A percentile compares a stretch with the other conserved stretches of the same genome.
Conservation (phyloP, 2,329 filamentous ascomycete species). For the Penicillium sp. region DNA sequence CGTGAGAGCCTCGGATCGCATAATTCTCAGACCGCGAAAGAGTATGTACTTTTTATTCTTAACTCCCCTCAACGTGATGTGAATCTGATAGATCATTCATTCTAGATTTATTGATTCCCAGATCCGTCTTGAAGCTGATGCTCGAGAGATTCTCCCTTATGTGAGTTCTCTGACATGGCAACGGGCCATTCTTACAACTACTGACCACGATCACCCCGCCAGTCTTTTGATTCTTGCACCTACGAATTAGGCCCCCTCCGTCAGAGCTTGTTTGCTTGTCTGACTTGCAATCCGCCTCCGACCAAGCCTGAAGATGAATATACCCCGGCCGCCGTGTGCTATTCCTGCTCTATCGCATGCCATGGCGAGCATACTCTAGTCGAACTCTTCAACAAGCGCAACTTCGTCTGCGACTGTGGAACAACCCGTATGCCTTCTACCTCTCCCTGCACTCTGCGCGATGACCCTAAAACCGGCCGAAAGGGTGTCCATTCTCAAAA, state of each 20-base stretch:
- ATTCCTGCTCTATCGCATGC: slow-evolving; percentile 92
- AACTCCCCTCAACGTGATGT: not conserved
- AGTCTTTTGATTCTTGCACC: slow-evolving; percentile 94
- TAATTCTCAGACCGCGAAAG: slow-evolving; percentile 65
- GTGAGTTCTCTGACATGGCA: slow-evolving; percentile 45
- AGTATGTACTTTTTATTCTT: slow-evolving; percentile 42
- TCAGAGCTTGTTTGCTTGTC: slow-evolving; percentile 83
- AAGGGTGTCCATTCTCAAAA: slow-evolving; percentile 76
- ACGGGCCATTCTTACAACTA: not conserved
- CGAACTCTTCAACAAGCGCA: slow-evolving; percentile 90
- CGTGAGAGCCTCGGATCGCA: slow-evolving; percentile 45
- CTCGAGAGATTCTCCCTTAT: slow-evolving; percentile 89
- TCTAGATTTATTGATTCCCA: slow-evolving; percentile 79
- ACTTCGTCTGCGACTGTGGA: slow-evolving; percentile 95
- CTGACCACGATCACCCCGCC: slow-evolving; percentile 2
- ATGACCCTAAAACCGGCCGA: slow-evolving; percentile 64
- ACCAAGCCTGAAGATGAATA: slow-evolving; percentile 56
- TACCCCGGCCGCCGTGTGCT: slow-evolving; percentile 79
- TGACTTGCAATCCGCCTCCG: slow-evolving; percentile 86
- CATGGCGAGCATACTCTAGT: slow-evolving; percentile 93
- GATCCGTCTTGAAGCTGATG: slow-evolving; percentile 86
- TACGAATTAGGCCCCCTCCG: slow-evolving; percentile 80
- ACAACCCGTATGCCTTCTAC: slow-evolving; percentile 69
- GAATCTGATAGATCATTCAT: slow-evolving; percentile 1
- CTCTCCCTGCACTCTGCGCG: slow-evolving; percentile 68